Conservation (phyloP, 257 asterid genomes). For the Cordia subcordata region DNA sequence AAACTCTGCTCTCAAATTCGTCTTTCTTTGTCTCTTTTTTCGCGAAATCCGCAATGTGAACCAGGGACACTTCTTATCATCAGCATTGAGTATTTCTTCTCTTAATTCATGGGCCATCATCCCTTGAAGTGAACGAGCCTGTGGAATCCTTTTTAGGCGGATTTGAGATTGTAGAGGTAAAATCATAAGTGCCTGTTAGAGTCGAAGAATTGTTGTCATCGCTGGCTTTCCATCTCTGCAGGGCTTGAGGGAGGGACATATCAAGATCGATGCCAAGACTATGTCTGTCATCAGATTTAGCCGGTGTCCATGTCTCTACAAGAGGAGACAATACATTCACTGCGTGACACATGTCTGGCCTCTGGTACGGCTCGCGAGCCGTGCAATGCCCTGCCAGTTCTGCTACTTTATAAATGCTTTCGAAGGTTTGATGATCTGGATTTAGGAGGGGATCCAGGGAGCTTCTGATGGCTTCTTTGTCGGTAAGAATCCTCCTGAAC, state of each 20-base stretch:
- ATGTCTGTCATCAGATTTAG: constrained; percentile 21
- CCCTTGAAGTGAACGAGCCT: neutral
- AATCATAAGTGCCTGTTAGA: constrained; percentile 5
- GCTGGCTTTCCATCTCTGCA: constrained; percentile 62
- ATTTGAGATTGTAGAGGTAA: neutral
- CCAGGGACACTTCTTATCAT: too few species aligned
- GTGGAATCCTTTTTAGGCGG: neutral
- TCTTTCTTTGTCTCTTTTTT: too few species aligned
- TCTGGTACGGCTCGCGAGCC: constrained; percentile 51
- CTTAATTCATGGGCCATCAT: neutral
- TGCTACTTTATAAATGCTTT: constrained; percentile 49
- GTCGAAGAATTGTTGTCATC: constrained; percentile 31
- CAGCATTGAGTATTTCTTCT: too few species aligned
- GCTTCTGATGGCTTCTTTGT: constrained; percentile 34
- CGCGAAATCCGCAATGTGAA: too few species aligned
- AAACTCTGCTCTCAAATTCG: too few species aligned
- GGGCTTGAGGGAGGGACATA: constrained; percentile 57
- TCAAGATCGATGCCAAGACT: constrained; percentile 27
- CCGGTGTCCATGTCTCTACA: constrained; percentile 78
- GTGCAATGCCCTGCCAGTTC: constrained; percentile 85
- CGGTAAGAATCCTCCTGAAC: constrained; percentile 48
- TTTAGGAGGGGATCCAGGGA: constrained; percentile 44
- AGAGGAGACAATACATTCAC: constrained; percentile 60
- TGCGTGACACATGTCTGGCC: constrained; percentile 81
- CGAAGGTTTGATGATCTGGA: constrained; percentile 45